phyloP scores from a whole-genome alignment of 331 rosid species.

The Acacia concinna region DNA sequence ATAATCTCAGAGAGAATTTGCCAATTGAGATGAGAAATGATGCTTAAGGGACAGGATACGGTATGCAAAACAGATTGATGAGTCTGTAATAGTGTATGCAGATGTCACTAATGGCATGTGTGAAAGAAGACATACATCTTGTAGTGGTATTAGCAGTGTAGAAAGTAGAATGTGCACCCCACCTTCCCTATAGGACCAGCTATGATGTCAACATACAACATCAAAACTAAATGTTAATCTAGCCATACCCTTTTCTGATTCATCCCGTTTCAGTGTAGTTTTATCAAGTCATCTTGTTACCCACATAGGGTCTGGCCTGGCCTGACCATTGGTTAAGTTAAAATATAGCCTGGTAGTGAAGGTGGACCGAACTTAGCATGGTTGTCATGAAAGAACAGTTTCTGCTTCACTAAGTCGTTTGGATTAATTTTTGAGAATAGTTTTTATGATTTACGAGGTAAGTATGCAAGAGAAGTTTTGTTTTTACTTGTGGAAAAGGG shows the following conservation, averaged over 20 bases:
- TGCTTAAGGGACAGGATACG: background rate
- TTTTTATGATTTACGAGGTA: too few relatives aligned
- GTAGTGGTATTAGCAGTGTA: background rate
- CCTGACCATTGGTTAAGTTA: background rate
- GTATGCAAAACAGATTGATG: background rate
- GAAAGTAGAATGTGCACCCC: background rate
- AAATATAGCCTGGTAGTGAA: background rate
- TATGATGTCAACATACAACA: background rate
- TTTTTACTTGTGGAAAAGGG: too few relatives aligned
- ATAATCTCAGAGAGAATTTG: background rate
- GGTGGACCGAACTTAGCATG: background rate
- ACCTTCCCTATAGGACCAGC: background rate
- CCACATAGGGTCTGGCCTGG: background rate
- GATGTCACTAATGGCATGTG: background rate
- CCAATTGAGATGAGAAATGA: background rate
- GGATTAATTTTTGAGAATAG: too few relatives aligned
- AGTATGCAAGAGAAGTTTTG: too few relatives aligned
- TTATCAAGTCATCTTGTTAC: background rate
- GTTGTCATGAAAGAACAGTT: conserved; percentile 2
- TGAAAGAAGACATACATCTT: background rate
- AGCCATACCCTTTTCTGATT: background rate
- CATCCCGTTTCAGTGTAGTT: background rate
- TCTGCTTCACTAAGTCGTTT: background rate
- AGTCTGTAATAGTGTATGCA: background rate
- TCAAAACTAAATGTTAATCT: background rate